phyloP scores from a whole-genome alignment of 148 eudicot species.

The Limonium bicolor region DNA sequence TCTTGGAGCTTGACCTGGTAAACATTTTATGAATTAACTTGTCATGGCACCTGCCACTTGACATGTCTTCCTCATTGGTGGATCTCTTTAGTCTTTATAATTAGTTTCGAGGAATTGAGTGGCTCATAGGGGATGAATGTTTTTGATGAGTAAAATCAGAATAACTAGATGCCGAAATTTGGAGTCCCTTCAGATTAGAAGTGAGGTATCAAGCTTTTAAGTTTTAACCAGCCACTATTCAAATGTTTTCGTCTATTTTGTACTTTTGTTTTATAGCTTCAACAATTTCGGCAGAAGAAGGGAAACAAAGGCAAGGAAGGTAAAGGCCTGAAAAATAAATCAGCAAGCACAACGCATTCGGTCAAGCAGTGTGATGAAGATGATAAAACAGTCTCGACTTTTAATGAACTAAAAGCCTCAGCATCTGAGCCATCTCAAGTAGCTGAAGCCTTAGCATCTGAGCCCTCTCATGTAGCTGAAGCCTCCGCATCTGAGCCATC shows the following conservation, averaged over 20 bases:
- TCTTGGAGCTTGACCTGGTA: no score
- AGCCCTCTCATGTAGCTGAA: no score
- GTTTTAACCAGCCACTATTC: not conserved
- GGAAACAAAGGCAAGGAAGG: conserved; percentile 26
- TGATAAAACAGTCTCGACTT: conserved; percentile 6
- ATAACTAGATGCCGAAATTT: no score
- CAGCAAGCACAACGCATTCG: conserved; percentile 29
- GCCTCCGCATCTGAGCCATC: no score
- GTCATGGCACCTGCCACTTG: no score
- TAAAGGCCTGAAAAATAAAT: conserved; percentile 17
- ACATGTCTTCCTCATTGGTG: no score
- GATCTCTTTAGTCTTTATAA: no score
- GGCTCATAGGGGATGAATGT: no score
- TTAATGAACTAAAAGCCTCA: conserved; percentile 1
- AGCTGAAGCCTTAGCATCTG: no score
- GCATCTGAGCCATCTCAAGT: conserved; percentile 4
- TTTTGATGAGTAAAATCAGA: no score
- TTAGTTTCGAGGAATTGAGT: no score
- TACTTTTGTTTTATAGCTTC: conserved; percentile 44
- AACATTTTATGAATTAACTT: no score
- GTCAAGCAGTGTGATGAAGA: conserved; percentile 22
- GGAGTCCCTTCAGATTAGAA: not conserved
- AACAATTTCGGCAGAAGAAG: conserved; percentile 82
- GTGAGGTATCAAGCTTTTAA: not conserved
- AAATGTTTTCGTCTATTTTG: conserved; percentile 4